phyloP scores from a whole-genome alignment of 78 protist genomes.

The Dictyostelium discoideum region DNA sequence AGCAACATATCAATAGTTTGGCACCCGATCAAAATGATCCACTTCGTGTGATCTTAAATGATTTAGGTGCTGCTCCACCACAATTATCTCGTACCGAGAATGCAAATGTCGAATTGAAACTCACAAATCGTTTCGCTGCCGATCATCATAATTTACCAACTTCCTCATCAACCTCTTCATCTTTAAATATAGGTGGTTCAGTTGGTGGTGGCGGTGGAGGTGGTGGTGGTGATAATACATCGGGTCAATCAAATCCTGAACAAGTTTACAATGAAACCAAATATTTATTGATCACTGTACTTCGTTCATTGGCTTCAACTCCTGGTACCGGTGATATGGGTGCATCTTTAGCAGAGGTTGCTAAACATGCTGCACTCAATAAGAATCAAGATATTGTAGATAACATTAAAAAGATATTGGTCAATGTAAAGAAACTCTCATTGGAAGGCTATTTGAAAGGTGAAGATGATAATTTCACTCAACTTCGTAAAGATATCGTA shows the following conservation, averaged over 20 bases:
- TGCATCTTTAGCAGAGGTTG: slow-evolving; percentile 47
- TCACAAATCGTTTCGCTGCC: slow-evolving; percentile 37
- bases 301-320: slow-evolving; percentile 20
- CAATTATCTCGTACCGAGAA: slow-evolving; percentile 81
- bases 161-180: not conserved
- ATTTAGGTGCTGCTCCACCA: slow-evolving; percentile 78
- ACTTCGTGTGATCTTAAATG: slow-evolving; percentile 38
- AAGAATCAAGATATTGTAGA: slow-evolving; percentile 74
- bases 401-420: slow-evolving; percentile 45
- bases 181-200: not conserved
- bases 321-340: slow-evolving; percentile 29
- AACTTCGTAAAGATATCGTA: slow-evolving; percentile 63
- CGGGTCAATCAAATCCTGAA: slow-evolving; percentile 27
- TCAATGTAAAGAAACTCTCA: slow-evolving; percentile 51
- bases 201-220: not conserved
- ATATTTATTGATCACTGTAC: slow-evolving; percentile 40
- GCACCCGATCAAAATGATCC: slow-evolving; percentile 53
- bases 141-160: not conserved
- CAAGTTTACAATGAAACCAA: slow-evolving; percentile 77
- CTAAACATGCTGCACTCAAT: slow-evolving; percentile 35
- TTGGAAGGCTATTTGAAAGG: not conserved
- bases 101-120: slow-evolving; percentile 70
- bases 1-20: slow-evolving; percentile 41
- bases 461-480: slow-evolving; percentile 62
- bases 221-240: not conserved